Conservation (phyloP, 2,329 filamentous ascomycete genomes). For the Ramichloridium luteum region DNA sequence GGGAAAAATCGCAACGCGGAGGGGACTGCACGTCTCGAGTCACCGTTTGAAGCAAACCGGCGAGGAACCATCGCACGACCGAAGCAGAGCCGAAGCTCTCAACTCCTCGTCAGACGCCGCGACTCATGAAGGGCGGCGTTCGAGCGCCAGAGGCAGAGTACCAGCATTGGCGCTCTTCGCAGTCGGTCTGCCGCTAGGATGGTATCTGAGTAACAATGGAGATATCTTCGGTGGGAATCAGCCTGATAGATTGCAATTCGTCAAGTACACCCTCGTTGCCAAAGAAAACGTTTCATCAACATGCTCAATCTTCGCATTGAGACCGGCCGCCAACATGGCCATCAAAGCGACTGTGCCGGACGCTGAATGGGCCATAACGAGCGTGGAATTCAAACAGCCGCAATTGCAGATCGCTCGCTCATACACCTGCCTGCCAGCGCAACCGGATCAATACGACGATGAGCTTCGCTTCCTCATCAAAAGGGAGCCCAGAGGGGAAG, state of each 20-base stretch:
- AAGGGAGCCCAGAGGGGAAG: constrained; percentile 67
- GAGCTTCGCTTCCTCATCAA: constrained; percentile 64
- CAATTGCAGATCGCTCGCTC: constrained; percentile 82
- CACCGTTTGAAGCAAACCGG: too few species aligned
- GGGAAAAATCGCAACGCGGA: too few species aligned
- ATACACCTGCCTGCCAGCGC: constrained; percentile 74
- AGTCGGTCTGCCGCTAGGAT: constrained; percentile 14
- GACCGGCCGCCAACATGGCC: constrained; percentile 23
- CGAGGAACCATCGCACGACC: too few species aligned
- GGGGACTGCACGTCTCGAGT: too few species aligned
- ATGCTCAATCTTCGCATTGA: constrained; percentile 56
- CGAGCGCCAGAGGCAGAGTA: too few species aligned
- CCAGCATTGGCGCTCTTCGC: constrained; percentile 14
- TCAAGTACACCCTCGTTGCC: constrained; percentile 47
- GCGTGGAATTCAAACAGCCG: constrained; percentile 87
- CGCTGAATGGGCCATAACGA: constrained; percentile 55
- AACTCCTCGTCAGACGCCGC: too few species aligned
- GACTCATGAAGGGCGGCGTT: too few species aligned
- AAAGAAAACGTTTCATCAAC: constrained; percentile 54
- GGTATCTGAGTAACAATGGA: constrained; percentile 13
- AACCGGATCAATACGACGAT: constrained; percentile 20
- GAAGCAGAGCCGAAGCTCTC: too few species aligned
- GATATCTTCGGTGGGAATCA: constrained; percentile 2
- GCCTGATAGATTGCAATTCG: constrained; percentile 12
- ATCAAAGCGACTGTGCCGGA: constrained; percentile 12